Conservation (phyloP, 495 filamentous ascomycete genomes). For the Physcia stellaris region DNA sequence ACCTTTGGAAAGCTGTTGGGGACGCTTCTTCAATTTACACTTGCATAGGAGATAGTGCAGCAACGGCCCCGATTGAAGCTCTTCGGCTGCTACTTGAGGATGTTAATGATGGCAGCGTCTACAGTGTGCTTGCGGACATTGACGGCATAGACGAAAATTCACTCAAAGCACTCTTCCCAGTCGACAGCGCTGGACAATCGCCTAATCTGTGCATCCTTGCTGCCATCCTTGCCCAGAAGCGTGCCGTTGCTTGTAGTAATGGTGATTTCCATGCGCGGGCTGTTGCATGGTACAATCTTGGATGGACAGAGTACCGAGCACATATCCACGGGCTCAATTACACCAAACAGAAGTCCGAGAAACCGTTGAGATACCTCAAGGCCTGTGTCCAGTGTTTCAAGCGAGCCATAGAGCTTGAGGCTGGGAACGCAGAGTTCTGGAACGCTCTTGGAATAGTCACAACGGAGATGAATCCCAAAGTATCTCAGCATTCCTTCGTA, state of each 20-base stretch:
- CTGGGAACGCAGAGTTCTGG: conserved; percentile 95
- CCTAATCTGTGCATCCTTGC: conserved; percentile 40
- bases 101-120: conserved; percentile 33
- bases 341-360: conserved; percentile 25
- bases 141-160: conserved; percentile 51
- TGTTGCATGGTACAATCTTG: conserved; percentile 91
- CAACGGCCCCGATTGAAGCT: conserved; percentile 40
- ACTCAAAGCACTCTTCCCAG: conserved; percentile 23
- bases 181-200: conserved; percentile 27
- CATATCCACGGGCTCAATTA: conserved; percentile 44
- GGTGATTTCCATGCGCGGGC: conserved; percentile 82
- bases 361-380: conserved; percentile 52
- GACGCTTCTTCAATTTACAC: conserved; percentile 79
- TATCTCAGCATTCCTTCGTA: conserved; percentile 91
- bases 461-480: conserved; percentile 64
- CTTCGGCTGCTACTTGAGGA: conserved; percentile 41
- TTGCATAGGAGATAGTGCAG: conserved; percentile 50
- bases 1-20: conserved; percentile 87
- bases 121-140: conserved; percentile 51
- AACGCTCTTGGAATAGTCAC: conserved; percentile 89
- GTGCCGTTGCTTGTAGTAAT: conserved; percentile 58
- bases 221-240: conserved; percentile 74
- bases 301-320: conserved; percentile 79
- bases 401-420: conserved; percentile 86
- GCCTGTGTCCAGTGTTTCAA: conserved; percentile 89